Evolutionary conservation across 768 basidiomycete genomes (phyloP).

Genomic region (Mycena rosella): DNA sequence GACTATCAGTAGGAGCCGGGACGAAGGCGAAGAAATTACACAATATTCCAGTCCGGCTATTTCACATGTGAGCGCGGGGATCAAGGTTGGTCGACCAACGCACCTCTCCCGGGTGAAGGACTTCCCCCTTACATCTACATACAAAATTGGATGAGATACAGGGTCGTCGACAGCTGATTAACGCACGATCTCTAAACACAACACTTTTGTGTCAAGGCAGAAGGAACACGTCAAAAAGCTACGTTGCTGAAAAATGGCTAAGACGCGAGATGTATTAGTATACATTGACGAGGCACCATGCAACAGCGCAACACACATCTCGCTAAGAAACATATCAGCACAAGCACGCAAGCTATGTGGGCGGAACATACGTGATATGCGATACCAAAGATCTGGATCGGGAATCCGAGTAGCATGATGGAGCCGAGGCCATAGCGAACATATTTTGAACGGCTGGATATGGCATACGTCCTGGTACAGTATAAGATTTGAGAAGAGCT

Average conservation of each 20-base stretch:
- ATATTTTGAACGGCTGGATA: conserved; percentile 18
- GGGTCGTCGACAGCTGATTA: not conserved
- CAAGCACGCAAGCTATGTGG: too few relatives aligned
- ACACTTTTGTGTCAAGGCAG: not conserved
- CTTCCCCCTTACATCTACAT: conserved; percentile 24
- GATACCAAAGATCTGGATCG: conserved; percentile 28
- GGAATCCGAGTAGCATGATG: conserved; percentile 22
- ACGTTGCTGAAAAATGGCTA: conserved; percentile 25
- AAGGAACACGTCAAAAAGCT: not conserved
- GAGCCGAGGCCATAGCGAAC: conserved; percentile 18
- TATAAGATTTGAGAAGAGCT: not conserved
- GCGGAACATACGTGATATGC: conserved; percentile 24
- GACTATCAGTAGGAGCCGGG: not conserved
- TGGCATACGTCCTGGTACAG: conserved; percentile 4
- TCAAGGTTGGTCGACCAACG: not conserved
- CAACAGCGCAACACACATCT: conserved; percentile 14
- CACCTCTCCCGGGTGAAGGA: conserved; percentile 17
- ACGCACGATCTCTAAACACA: conserved; percentile 11
- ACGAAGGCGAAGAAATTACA: not conserved
- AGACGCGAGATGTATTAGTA: not conserved
- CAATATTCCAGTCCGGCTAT: conserved; percentile 32
- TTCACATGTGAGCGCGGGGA: not conserved
- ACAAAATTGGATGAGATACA: not conserved
- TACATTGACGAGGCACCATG: not conserved
- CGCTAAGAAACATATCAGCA: conserved; percentile 8